Base-by-base conservation (phyloP, 305 asterid genomes). In the Solanum aculeatissimum region DNA sequence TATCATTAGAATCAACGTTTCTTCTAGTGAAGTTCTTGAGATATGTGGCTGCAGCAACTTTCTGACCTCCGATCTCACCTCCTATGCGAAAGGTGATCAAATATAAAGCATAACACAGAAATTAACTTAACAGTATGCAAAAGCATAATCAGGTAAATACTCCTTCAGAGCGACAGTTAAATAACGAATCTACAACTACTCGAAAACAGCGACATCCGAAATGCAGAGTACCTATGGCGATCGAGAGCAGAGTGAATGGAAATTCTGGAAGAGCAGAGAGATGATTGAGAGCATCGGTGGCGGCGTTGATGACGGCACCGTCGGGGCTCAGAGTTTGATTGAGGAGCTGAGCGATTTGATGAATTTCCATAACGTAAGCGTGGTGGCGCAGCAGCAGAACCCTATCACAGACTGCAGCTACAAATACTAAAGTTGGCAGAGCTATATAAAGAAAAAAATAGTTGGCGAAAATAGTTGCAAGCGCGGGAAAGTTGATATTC, bases 1-100 rank as follows among this genome's bases (percentile, higher is more conserved):
- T 18, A 68, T 51, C 55, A 69, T 42, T 66, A 19, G 68, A 25
- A 60, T 86, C 89, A 6, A 70, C 63, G 19, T 82, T 90, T 72
- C 88, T 87, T 84, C 91, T 84, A 10, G 63, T 78, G 81, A 90
- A 87, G 85, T 90, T 90, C 89, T 90, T 90, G 14, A 90, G 89
- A 85, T 88, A 90, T 1, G 90, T 70, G 53, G 91, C 92, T 43
- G 90, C 89, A 71, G 92, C 89, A 53, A 90, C 60, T 40, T 86
- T 87, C 84, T 75, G 83, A 70, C 92, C 90, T 78, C 62, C 83
- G 75, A 70, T 71, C 83, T 88, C 87, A 69, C 87, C 90, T 29
- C 85, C 91, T 89, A 40, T 18, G 74, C 49, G 5, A 66, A 74
- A n/a, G 51, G 13, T 40, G 57, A 58, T 62, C 27, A 27, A 60